Base-by-base conservation (phyloP, 257 asterid genomes). In the Nicotiana sylvestris region DNA sequence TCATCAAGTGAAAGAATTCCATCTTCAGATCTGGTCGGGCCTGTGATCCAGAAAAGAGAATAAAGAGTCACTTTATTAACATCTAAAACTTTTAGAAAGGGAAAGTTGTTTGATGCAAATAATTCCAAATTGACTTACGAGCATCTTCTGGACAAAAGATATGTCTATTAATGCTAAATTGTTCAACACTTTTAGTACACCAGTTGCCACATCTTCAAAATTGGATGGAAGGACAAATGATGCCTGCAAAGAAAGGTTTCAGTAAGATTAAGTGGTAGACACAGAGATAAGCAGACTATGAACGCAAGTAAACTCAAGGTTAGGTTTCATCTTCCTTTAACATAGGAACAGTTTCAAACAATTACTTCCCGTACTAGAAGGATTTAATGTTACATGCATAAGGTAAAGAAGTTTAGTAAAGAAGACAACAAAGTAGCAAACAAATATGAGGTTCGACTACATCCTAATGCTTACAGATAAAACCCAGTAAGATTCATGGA, bases 141-240 rank as follows among this genome's bases (percentile, higher is more conserved):
- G 95, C 97, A 94, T 94, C 81, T 86, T 90, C 91, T 96, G 99
- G 87, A 96, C 90, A 90, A 94, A 96, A 83, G 89, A 86, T 64
- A 96, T 81, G 86, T 96, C 98, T n/a, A 96, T 85, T 82, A 89
- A 89, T 39, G 98, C 98, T 89, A 96, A 90, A 94, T 96, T 96
- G 91, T 96, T 96, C 94, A 96, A 88, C 87, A 96, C 95, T 95
- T 92, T 96, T 90, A 96, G 87, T 68, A 96, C 95, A 74, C 98
- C 99, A 25, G 95, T 91, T 8, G 99, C 98, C 74, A 96, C 99
- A 87, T 94, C 98, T 90, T 96, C 99, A 76, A 96, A 96, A 93
- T 96, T 96, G 67, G 98, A 90, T 80, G 99, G 99, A 87, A 96
- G 97, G 81, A 90, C 87, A 78, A 90, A 94, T 3, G 92, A 87